Evolutionary conservation across 495 filamentous ascomycete genomes (phyloP), one percentile per base, ranked within the genome.

Genomic region (Pyrenopolyporus hunteri): DNA sequence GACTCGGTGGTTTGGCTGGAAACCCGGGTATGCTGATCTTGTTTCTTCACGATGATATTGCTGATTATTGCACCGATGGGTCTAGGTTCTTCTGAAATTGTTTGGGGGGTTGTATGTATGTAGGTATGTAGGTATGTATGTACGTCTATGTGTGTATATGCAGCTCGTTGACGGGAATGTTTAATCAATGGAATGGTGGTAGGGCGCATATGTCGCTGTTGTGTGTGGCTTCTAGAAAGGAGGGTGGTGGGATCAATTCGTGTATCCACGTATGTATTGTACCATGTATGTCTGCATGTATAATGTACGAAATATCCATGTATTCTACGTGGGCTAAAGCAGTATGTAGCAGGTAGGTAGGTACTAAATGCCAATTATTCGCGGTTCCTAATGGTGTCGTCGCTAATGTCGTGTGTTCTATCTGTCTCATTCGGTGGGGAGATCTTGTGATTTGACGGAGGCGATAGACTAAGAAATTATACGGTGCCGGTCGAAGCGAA

Each of bases 371-470:
- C n/a, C n/a, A n/a, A n/a, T n/a, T n/a, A n/a, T n/a, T n/a, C n/a
- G n/a, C n/a, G n/a, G 40, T 44, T 44, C 19, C 20, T 44, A 42
- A 51, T 66, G 63, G 45, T 57, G 57, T 66, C 53, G 50, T 35
- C 32, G 39, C 19, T 48, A n/a, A 66, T 57, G 63, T 66, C 63
- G 63, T 66, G 63, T 66, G 57, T 61, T 29, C 63, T 57, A 13
- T 43, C 25, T 60, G 63, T 60, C 63, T 66, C 55, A 60, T 55
- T 55, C 51, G 37, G 63, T 53, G 63, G 63, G 56, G 57, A 66
- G 57, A 61, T 57, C 62, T 53, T 22, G 56, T 60, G 63, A 65
- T 53, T 50, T 29, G 26, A 29, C 9, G 9, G 42, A 45, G 23
- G 6, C 3, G 2, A 45, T 14, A 29, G 20, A 28, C 8, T 45